Conservation (phyloP, 2,329 filamentous ascomycete genomes). For the Magnaporthiopsis rhizophila region DNA sequence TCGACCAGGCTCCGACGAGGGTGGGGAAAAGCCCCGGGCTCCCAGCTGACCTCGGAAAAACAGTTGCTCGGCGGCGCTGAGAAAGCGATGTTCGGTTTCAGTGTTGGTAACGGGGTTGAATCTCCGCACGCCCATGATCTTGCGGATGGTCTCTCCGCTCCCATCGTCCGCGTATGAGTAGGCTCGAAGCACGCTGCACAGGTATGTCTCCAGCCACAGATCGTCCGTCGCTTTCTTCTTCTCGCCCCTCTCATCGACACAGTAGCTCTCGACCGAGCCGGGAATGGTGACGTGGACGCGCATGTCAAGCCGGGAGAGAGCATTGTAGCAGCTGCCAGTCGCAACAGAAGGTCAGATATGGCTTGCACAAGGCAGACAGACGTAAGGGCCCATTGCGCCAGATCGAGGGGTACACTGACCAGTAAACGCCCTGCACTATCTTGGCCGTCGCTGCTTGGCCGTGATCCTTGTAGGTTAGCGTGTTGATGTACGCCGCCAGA, state of each 20-base stretch:
- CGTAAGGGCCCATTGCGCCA: conserved; percentile 1
- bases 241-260: conserved; percentile 92
- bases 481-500: conserved; percentile 96
- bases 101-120: conserved; percentile 98
- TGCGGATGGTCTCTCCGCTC: conserved; percentile 87
- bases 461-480: conserved; percentile 80
- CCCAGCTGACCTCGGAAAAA: conserved; percentile 72
- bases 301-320: conserved; percentile 96
- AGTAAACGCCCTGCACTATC: conserved; percentile 90
- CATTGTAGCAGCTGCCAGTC: conserved; percentile 77
- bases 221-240: conserved; percentile 90
- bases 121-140: conserved; percentile 91
- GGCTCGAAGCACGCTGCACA: conserved; percentile 87
- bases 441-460: conserved; percentile 71
- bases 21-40: not conserved
- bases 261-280: conserved; percentile 93
- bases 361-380: not conserved
- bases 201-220: conserved; percentile 93
- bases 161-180: conserved; percentile 97
- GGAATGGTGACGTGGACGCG: conserved; percentile 96
- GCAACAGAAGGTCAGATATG: conserved; percentile 10
- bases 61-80: conserved; percentile 86
- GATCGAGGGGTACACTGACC: conserved; percentile 44
- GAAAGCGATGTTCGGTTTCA: conserved; percentile 94
- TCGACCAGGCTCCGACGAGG: not conserved